Conservation (phyloP, 148 eudicot species). For the Agrostemma githago region DNA sequence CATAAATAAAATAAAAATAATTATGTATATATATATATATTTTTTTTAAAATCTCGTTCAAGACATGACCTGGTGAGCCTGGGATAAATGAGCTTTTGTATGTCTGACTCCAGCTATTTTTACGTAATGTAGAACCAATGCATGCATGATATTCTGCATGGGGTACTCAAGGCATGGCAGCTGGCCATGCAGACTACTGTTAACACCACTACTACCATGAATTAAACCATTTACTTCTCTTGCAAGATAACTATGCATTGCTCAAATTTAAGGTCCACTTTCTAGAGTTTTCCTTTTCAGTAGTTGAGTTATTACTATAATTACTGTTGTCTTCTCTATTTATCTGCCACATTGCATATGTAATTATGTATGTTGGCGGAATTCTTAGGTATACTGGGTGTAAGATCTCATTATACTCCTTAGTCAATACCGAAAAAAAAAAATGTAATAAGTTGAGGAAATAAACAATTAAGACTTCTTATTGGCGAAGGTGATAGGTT, state of each 20-base stretch:
- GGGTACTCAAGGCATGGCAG: slow-evolving; percentile 15
- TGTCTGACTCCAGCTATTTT: no score
- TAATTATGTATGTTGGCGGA: neutral
- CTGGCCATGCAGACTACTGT: slow-evolving; percentile 6
- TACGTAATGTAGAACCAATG: slow-evolving; percentile 16
- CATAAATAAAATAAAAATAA: no score
- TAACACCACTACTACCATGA: neutral
- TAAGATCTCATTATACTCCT: no score
- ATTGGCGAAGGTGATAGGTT: no score
- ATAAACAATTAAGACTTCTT: no score
- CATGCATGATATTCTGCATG: slow-evolving; percentile 15
- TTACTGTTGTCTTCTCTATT: neutral
- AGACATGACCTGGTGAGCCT: no score
- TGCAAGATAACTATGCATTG: neutral
- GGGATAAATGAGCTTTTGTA: no score
- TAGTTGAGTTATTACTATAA: slow-evolving; percentile 6
- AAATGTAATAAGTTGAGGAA: no score
- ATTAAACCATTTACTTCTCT: neutral
- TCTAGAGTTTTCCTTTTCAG: slow-evolving; percentile 14
- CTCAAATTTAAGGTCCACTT: neutral
- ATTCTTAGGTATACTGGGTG: no score
- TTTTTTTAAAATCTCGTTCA: no score
- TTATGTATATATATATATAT: no score
- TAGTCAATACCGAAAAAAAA: no score
- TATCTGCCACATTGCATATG: neutral